A percentile compares a stretch with the other conserved stretches of the same genome.
Evolutionary conservation across 2,329 filamentous ascomycete species (phyloP).

Genomic region (Pseudohalonectria lignicola): DNA sequence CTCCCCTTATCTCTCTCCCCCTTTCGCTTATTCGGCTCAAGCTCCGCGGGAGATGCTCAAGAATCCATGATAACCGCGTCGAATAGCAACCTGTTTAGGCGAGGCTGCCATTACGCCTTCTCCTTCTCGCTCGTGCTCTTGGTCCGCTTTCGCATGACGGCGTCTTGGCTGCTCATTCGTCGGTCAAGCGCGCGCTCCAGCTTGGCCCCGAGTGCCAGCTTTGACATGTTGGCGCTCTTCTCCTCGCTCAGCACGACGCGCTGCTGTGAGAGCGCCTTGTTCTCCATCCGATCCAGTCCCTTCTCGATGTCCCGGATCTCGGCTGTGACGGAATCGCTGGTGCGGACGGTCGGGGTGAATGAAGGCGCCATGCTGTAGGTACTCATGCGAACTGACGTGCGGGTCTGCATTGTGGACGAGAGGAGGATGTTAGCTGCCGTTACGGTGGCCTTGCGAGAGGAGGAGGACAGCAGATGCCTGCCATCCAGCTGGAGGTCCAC

Average conservation of each 20-base stretch:
- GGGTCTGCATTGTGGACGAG: constrained; percentile 28
- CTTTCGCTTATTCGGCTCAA: background rate
- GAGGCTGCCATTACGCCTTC: constrained; percentile 17
- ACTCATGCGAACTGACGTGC: constrained; percentile 46
- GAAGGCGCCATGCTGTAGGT: constrained; percentile 50
- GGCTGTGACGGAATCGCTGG: constrained; percentile 41
- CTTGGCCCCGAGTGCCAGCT: constrained; percentile 82
- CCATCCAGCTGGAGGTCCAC: no score
- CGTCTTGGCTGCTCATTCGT: constrained; percentile 82
- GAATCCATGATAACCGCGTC: no score
- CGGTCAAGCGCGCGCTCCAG: constrained; percentile 78
- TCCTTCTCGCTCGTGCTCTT: constrained; percentile 22
- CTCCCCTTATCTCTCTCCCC: no score
- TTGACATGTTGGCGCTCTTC: constrained; percentile 73
- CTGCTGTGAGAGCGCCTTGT: constrained; percentile 74
- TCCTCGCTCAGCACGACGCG: constrained; percentile 69
- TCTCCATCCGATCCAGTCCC: constrained; percentile 78
- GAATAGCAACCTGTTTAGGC: no score
- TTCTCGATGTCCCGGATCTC: constrained; percentile 62
- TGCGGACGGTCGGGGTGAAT: constrained; percentile 45
- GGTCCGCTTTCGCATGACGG: constrained; percentile 55
- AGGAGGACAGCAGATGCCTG: background rate
- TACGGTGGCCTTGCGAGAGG: background rate
- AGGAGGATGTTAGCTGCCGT: background rate
- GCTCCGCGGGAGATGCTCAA: no score